Conservation (phyloP, 805 yeast species). For the Cyberlindnera galapagoensis region DNA sequence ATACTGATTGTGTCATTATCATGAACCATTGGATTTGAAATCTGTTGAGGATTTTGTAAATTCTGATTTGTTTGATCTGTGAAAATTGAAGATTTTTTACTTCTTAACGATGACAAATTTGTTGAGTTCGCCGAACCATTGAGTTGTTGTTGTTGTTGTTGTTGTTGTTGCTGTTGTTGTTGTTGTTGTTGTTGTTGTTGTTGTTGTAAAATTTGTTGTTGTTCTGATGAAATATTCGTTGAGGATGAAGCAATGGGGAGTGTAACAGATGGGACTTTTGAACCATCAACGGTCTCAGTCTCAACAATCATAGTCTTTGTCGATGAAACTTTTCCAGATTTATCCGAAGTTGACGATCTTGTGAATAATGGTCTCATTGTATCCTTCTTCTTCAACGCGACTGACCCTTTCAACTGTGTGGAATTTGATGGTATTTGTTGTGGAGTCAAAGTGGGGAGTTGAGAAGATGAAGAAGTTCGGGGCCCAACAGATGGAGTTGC, state of each 20-base stretch:
- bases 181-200: too few species aligned
- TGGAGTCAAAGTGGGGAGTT: neutral
- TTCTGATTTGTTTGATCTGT: conserved; percentile 9
- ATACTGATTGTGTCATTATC: conserved; percentile 19
- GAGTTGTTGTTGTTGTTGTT: too few species aligned
- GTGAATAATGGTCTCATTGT: conserved; percentile 20
- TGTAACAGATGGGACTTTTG: conserved; percentile 23
- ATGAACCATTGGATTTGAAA: conserved; percentile 7
- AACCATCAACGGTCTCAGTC: conserved; percentile 54
- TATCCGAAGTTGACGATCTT: conserved; percentile 21
- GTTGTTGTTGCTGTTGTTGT: too few species aligned
- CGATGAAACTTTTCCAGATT: conserved; percentile 8
- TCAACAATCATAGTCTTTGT: conserved; percentile 46
- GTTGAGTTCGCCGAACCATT: conserved; percentile 20
- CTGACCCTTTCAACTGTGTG: conserved; percentile 3
- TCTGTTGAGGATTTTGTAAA: conserved; percentile 4
- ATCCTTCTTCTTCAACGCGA: conserved; percentile 14
- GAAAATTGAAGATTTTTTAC: conserved; percentile 30
- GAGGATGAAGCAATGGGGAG: conserved; percentile 21
- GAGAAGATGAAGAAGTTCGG: too few species aligned
- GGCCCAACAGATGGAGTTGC: neutral
- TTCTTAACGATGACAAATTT: conserved; percentile 25
- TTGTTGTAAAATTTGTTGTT: too few species aligned
- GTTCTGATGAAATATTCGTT: too few species aligned
- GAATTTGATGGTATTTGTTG: conserved; percentile 1